Conservation (phyloP, 2,329 filamentous ascomycete genomes). For the Drechslerella dactyloides region DNA sequence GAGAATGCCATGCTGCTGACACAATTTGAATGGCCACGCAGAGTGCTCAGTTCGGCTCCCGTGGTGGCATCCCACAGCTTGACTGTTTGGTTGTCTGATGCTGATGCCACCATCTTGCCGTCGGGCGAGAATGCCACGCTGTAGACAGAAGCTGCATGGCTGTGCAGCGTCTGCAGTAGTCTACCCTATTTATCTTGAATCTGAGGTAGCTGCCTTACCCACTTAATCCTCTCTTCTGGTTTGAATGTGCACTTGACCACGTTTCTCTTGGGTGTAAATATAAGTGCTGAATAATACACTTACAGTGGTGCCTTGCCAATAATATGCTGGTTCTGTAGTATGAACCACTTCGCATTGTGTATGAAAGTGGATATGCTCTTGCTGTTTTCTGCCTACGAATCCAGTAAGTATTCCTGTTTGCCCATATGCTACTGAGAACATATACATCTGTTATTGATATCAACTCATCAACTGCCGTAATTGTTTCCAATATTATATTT, state of each 20-base stretch:
- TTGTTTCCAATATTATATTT: not conserved
- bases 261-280: constrained; percentile 14
- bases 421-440: not conserved
- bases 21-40: too few relatives aligned
- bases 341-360: constrained; percentile 53
- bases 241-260: constrained; percentile 8
- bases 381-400: constrained; percentile 4
- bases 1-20: too few relatives aligned
- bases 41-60: too few relatives aligned
- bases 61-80: too few relatives aligned
- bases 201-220: not conserved
- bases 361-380: constrained; percentile 36
- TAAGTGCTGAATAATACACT: constrained; percentile 22
- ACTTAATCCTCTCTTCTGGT: not conserved
- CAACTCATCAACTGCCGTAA: constrained; percentile 1
- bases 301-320: constrained; percentile 22
- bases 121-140: too few relatives aligned
- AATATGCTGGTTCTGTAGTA: constrained; percentile 13
- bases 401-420: not conserved
- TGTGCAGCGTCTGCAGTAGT: constrained; percentile 15
- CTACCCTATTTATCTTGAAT: constrained; percentile 2
- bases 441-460: constrained; percentile 11
- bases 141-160: too few relatives aligned
- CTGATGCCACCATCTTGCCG: too few relatives aligned
- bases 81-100: too few relatives aligned